Conservation (phyloP, 805 yeast species). For the Ogataea pilisensis region DNA sequence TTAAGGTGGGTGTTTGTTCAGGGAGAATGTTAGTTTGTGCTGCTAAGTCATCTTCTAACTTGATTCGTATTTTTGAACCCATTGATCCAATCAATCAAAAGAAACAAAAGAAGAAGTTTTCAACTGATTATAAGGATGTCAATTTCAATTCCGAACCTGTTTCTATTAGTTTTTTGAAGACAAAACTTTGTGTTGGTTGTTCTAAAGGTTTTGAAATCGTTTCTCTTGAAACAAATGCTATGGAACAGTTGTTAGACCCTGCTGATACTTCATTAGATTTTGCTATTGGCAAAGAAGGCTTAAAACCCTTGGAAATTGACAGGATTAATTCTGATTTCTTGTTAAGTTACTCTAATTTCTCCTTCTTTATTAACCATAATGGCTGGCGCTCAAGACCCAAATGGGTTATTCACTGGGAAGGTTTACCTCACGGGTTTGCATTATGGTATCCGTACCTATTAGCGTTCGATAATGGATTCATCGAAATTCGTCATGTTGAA, state of each 20-base stretch:
- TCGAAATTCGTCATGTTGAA: conserved; percentile 90
- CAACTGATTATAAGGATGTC: conserved; percentile 68
- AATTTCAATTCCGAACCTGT: conserved; percentile 85
- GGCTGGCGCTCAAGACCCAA: conserved; percentile 96
- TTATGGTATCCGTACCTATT: conserved; percentile 90
- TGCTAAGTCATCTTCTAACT: conserved; percentile 75
- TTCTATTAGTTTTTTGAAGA: conserved; percentile 83
- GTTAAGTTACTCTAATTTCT: conserved; percentile 86
- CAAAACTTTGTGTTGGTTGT: conserved; percentile 91
- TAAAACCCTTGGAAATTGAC: conserved; percentile 89
- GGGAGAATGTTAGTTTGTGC: conserved; percentile 88
- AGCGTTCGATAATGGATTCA: conserved; percentile 85
- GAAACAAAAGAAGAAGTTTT: conserved; percentile 66
- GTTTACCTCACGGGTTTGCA: conserved; percentile 87
- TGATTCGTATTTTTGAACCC: conserved; percentile 84
- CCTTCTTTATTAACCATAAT: conserved; percentile 88
- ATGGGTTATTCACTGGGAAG: conserved; percentile 97
- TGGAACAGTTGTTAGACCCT: conserved; percentile 91
- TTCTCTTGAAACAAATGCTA: conserved; percentile 74
- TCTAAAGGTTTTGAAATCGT: conserved; percentile 95
- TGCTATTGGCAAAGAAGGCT: conserved; percentile 75
- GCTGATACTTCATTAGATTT: conserved; percentile 97
- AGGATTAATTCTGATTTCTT: conserved; percentile 85
- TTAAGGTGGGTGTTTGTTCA: conserved; percentile 88
- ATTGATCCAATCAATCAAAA: conserved; percentile 63